Percentiles rank a stretch among this genome's conserved stretches.
phyloP scores from a whole-genome alignment of 352 stramenopile genomes.

The Phytophthora kernoviae region DNA sequence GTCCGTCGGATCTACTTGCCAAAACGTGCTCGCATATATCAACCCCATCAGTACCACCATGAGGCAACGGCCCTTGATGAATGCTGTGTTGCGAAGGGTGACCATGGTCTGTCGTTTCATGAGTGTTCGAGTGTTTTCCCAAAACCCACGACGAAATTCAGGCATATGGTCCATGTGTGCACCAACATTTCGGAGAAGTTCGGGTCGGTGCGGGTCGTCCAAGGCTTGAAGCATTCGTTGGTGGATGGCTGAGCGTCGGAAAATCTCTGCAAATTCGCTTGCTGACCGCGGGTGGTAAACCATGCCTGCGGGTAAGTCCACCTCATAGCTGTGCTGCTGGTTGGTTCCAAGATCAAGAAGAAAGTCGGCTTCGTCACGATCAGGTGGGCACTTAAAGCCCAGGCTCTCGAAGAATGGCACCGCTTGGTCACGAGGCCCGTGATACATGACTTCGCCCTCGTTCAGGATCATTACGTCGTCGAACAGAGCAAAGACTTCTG shows the following conservation, averaged over 20 bases:
- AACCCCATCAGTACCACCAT: conserved; percentile 52
- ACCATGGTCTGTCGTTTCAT: conserved; percentile 45
- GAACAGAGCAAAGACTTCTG: conserved; percentile 20
- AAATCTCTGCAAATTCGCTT: conserved; percentile 41
- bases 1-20: conserved; percentile 33
- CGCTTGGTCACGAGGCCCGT: conserved; percentile 53
- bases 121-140: conserved; percentile 32
- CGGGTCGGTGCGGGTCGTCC: conserved; percentile 13
- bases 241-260: conserved; percentile 19
- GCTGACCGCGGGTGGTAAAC: conserved; percentile 19
- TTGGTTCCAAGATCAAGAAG: conserved; percentile 35
- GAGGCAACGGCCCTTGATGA: conserved; percentile 34
- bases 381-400: conserved; percentile 45
- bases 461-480: conserved; percentile 11
- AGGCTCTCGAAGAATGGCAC: conserved; percentile 75
- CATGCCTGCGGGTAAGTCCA: conserved; percentile 3
- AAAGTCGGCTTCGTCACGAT: conserved; percentile 36
- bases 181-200: conserved; percentile 20
- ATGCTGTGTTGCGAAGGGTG: conserved; percentile 41
- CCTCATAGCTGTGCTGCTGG: conserved; percentile 39
- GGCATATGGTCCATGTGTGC: conserved; percentile 32
- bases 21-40: conserved; percentile 42
- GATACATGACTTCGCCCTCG: conserved; percentile 25
- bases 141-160: conserved; percentile 32
- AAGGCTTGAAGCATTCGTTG: conserved; percentile 19